Evolutionary conservation across 164 flowering plant species (phyloP).

Genomic region (Umbilicus rupestris): DNA sequence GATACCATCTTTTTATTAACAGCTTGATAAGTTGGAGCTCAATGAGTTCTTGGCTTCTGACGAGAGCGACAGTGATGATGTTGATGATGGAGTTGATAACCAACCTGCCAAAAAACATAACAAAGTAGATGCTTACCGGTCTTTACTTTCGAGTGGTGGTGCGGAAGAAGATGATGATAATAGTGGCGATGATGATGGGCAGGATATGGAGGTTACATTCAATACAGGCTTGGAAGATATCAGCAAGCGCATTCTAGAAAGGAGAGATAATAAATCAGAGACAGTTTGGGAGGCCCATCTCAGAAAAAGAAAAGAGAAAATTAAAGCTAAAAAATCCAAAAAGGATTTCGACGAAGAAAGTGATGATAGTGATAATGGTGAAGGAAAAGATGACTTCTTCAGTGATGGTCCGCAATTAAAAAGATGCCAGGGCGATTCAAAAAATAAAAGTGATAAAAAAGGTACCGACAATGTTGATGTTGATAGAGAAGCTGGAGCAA

Average conservation of each 20-base stretch:
- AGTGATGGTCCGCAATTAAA: constrained; percentile 42
- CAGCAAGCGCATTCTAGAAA: constrained; percentile 73
- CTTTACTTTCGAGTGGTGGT: constrained; percentile 57
- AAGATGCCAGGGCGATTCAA: constrained; percentile 14
- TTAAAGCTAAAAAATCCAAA: constrained; percentile 50
- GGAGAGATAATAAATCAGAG: constrained; percentile 64
- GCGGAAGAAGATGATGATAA: constrained; percentile 50
- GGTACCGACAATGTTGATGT: constrained; percentile 18
- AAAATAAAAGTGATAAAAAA: constrained; percentile 15
- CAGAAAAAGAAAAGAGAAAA: constrained; percentile 64
- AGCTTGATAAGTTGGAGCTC: constrained; percentile 67
- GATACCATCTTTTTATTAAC: not conserved
- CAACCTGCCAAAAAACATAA: constrained; percentile 25
- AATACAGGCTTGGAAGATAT: constrained; percentile 78
- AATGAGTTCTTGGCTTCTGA: constrained; percentile 77
- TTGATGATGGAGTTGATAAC: constrained; percentile 30
- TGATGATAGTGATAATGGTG: constrained; percentile 35
- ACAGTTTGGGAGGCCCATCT: constrained; percentile 79
- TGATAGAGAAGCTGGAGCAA: constrained; percentile 51
- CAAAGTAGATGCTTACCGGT: constrained; percentile 44
- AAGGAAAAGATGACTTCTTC: constrained; percentile 63
- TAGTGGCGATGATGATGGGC: constrained; percentile 37
- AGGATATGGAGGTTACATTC: constrained; percentile 95
- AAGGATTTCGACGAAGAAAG: constrained; percentile 61
- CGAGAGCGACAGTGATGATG: constrained; percentile 52